Base-by-base conservation (phyloP, 2,329 filamentous ascomycete species). In the Fusarium torreyae region DNA sequence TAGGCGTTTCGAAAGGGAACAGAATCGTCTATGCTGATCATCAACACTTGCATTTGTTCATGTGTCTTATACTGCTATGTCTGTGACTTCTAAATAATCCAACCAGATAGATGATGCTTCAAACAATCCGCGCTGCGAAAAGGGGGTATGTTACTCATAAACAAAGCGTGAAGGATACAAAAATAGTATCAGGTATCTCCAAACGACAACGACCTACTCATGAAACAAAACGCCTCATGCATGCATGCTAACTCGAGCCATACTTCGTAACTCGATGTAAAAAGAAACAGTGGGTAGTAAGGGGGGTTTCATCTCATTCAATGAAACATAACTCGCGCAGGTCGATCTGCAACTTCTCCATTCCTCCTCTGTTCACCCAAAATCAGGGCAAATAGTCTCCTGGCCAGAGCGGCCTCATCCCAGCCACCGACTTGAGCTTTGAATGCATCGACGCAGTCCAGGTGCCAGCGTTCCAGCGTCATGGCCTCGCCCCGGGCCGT, bases 371-470 rank as follows among this genome's bases (percentile, higher is more conserved):
- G 77, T 75, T 87, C 86, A 2, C 84, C 86, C 0, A 87, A 76
- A 4, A 89, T 76, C 24, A 89, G 77, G 6, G 79, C 77, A 74
- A 88, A 88, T 22, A 89, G 74, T 44, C 87, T 76, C 78, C 85
- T 87, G 11, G 82, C 83, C 8, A 89, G 75, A 13, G 76, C 77
- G 9, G 70, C 77, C 68, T 84, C 86, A 22, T 84, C 82, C 86
- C 86, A 89, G 11, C 78, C 81, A 18, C 82, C 82, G 4, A 87
- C 80, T 60, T 84, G 79, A 14, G 73, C 73, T 58, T 77, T 78
- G 70, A 89, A 89, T 5, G 83, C 86, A 60, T 88, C 84, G 24
- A 89, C 81, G 55, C 88, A 82, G 61, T 89, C 87, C 18, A 89
- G 76, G 62, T 89, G 87, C 87, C 87, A 89, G 58, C 79, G 74